These are phyloP conservation scores for Theileria parva DNA, from an alignment of 169 alveolate genomes.

Conservation along the genomic window DNA sequence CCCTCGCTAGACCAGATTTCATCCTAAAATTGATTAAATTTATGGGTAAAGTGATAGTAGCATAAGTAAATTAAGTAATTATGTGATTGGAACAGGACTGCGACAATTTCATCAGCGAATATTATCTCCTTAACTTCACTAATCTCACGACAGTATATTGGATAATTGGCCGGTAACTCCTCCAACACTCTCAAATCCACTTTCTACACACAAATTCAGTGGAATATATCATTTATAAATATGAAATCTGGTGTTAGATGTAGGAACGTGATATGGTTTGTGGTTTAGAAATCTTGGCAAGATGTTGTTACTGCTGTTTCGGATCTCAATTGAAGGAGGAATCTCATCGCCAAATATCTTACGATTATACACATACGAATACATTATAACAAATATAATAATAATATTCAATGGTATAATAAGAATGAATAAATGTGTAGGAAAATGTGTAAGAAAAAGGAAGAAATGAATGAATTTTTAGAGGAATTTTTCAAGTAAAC, in stretches of 20 bases:
- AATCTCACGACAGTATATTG: slow-evolving; percentile 37
- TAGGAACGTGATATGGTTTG: slow-evolving; percentile 37
- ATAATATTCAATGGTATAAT: background rate
- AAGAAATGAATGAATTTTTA: background rate
- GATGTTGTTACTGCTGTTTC: background rate
- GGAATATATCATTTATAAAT: slow-evolving; percentile 23
- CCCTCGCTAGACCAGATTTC: slow-evolving; percentile 70
- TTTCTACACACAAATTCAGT: slow-evolving; percentile 37
- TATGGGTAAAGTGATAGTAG: background rate
- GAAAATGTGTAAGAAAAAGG: slow-evolving; percentile 6
- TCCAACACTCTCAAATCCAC: slow-evolving; percentile 62
- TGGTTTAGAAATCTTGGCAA: background rate
- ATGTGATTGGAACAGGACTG: slow-evolving; percentile 51
- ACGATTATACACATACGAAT: slow-evolving; percentile 20
- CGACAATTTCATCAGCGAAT: slow-evolving; percentile 68
- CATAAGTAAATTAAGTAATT: background rate
- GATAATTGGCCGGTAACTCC: slow-evolving; percentile 60
- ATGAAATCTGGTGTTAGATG: too few species aligned
- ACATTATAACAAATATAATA: slow-evolving; percentile 3
- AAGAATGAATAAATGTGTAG: background rate
- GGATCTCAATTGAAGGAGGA: slow-evolving; percentile 39
- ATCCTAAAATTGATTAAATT: slow-evolving; percentile 1
- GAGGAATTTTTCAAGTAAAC: background rate
- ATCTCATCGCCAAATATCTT: slow-evolving; percentile 32
- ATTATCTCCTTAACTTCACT: slow-evolving; percentile 72